Evolutionary conservation across 164 flowering plant species (phyloP).

Genomic region (Akebia trifoliata): DNA sequence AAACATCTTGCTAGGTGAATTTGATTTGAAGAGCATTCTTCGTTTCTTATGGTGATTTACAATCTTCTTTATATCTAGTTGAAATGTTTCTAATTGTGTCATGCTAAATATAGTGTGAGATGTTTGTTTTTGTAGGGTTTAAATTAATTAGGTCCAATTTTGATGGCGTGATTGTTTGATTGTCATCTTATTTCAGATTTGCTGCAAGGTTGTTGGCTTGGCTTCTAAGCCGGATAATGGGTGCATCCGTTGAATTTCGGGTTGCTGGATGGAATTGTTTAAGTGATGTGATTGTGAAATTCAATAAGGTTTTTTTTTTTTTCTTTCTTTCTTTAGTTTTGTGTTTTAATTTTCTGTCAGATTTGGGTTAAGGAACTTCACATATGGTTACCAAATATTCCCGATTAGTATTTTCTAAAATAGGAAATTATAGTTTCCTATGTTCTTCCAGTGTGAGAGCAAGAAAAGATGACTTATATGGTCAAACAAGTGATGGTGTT

Average conservation of each 20-base stretch:
- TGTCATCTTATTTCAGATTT: constrained; percentile 51
- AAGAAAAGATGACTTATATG: too few relatives aligned
- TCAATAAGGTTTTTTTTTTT: constrained; percentile 60
- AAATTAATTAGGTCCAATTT: neutral
- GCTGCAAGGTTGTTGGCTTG: constrained; percentile 78
- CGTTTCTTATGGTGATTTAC: neutral
- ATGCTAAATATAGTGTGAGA: neutral
- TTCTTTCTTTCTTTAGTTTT: neutral
- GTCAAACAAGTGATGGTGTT: too few relatives aligned
- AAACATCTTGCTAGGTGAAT: neutral
- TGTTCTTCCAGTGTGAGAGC: too few relatives aligned
- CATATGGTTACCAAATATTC: too few relatives aligned
- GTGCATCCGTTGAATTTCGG: constrained; percentile 84
- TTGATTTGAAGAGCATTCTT: neutral
- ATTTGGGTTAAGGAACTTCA: too few relatives aligned
- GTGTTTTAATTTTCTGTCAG: too few relatives aligned
- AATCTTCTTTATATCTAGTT: neutral
- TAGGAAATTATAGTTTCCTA: too few relatives aligned
- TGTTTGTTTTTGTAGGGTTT: neutral
- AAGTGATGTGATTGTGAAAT: constrained; percentile 83
- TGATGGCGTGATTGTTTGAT: neutral
- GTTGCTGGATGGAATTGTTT: constrained; percentile 97
- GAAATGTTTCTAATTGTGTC: neutral
- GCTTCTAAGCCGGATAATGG: constrained; percentile 69
- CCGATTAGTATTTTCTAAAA: too few relatives aligned